A percentile compares a stretch with the other conserved stretches of the same genome.
Evolutionary conservation across 352 stramenopile genomes (phyloP).

Genomic region (Pythium myriotylum): DNA sequence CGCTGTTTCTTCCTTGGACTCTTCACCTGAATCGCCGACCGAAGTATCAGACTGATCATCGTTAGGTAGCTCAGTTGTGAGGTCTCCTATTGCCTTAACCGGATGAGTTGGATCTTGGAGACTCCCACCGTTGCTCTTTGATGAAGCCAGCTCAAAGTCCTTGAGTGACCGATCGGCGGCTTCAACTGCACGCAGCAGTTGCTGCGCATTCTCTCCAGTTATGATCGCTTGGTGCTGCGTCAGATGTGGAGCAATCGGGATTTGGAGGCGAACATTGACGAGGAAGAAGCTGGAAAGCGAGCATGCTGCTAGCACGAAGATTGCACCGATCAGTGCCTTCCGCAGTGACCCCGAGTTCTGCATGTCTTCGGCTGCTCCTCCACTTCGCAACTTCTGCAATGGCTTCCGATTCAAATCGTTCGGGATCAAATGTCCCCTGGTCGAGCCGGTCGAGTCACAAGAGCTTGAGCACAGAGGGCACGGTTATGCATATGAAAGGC

Average conservation of each 20-base stretch:
- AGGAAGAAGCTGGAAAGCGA: slow-evolving; percentile 31
- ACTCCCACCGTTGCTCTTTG: slow-evolving; percentile 1
- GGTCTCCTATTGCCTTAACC: background rate
- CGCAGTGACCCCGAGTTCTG: slow-evolving; percentile 18
- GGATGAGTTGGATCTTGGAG: background rate
- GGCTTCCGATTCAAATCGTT: background rate
- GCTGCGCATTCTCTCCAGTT: slow-evolving; percentile 3
- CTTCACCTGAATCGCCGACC: background rate
- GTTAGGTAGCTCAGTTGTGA: background rate
- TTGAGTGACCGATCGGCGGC: slow-evolving; percentile 1
- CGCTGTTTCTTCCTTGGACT: background rate
- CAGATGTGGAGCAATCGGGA: slow-evolving; percentile 4
- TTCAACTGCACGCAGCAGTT: slow-evolving; percentile 15
- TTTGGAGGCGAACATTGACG: slow-evolving; percentile 23
- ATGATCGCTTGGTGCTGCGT: slow-evolving; percentile 21
- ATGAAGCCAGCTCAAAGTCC: background rate
- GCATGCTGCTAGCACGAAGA: slow-evolving; percentile 21
- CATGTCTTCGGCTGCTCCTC: slow-evolving; percentile 4
- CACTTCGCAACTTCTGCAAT: slow-evolving; percentile 15
- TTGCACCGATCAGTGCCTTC: slow-evolving; percentile 13
- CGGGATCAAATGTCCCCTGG: too few species aligned
- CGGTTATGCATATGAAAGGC: background rate
- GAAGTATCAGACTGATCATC: background rate
- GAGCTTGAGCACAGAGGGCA: too few species aligned
- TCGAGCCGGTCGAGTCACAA: background rate